Evolutionary conservation across 805 yeast species (phyloP).

Genomic region (Brettanomyces bruxellensis): DNA sequence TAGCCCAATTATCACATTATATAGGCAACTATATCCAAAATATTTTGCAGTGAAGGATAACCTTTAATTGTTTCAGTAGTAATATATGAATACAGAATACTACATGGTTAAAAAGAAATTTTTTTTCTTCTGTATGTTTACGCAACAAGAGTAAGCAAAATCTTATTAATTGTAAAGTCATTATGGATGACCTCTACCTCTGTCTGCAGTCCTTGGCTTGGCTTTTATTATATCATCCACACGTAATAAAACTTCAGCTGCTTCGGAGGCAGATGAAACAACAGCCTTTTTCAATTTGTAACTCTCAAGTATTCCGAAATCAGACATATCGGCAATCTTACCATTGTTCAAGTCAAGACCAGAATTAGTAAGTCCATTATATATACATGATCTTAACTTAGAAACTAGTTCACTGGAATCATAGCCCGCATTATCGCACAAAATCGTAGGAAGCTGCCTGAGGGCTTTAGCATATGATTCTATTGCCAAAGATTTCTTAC

Average conservation of each 20-base stretch:
- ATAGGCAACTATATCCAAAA: too few species aligned
- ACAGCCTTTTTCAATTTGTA: slow-evolving; percentile 90
- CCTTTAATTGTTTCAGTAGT: too few species aligned
- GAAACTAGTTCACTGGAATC: slow-evolving; percentile 91
- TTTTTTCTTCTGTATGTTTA: neutral
- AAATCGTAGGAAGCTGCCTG: slow-evolving; percentile 88
- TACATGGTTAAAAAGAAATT: too few species aligned
- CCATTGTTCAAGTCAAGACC: slow-evolving; percentile 88
- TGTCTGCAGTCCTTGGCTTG: slow-evolving; percentile 92
- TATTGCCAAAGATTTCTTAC: slow-evolving; percentile 88
- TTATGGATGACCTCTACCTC: slow-evolving; percentile 32
- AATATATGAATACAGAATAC: too few species aligned
- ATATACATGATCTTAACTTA: slow-evolving; percentile 80
- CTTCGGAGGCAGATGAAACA: slow-evolving; percentile 93
- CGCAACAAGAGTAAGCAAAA: neutral
- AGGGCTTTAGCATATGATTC: slow-evolving; percentile 92
- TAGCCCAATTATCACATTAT: too few species aligned
- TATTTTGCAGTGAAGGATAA: too few species aligned
- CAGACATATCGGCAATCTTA: slow-evolving; percentile 86
- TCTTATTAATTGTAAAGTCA: neutral
- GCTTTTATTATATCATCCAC: slow-evolving; percentile 97
- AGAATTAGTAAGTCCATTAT: slow-evolving; percentile 84
- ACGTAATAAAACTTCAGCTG: slow-evolving; percentile 89
- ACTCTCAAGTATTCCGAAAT: slow-evolving; percentile 85
- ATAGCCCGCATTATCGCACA: slow-evolving; percentile 95